phyloP scores from a whole-genome alignment of 2,329 filamentous ascomycete species.

The Cytospora piceicola region DNA sequence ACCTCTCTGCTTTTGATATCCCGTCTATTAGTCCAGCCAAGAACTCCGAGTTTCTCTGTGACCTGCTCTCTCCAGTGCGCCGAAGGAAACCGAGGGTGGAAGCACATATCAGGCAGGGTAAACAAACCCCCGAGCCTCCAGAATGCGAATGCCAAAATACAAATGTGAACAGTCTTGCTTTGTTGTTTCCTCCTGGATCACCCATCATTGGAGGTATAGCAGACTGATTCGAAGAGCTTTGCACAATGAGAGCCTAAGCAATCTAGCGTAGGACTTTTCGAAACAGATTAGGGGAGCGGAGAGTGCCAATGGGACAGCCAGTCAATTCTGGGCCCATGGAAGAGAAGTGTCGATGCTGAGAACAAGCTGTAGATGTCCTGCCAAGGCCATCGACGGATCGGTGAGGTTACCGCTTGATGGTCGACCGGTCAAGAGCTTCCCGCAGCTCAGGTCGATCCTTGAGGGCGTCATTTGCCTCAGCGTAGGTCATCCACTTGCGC shows the following conservation, averaged over 20 bases:
- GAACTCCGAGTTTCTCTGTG: constrained; percentile 18
- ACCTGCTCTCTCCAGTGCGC: neutral
- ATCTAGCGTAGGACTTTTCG: constrained; percentile 13
- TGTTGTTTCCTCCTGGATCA: neutral
- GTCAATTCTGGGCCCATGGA: neutral
- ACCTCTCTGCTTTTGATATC: constrained; percentile 7
- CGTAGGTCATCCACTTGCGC: constrained; percentile 86
- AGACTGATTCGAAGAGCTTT: neutral
- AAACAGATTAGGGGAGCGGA: constrained; percentile 14
- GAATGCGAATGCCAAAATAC: neutral
- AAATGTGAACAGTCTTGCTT: neutral
- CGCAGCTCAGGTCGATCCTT: constrained; percentile 81
- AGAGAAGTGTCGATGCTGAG: neutral
- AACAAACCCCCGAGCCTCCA: constrained; percentile 8
- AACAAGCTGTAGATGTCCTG: neutral
- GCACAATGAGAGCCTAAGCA: constrained; percentile 4
- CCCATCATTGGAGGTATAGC: constrained; percentile 13
- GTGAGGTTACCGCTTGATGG: constrained; percentile 57
- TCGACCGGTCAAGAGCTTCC: constrained; percentile 83
- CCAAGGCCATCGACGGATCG: neutral
- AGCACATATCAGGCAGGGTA: constrained; percentile 11
- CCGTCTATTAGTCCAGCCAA: constrained; percentile 11
- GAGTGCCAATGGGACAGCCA: constrained; percentile 8
- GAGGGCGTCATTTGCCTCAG: constrained; percentile 78
- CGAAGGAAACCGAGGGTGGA: neutral